Evolutionary conservation across 306 rosid species (phyloP).

Genomic region (Delonix regia): DNA sequence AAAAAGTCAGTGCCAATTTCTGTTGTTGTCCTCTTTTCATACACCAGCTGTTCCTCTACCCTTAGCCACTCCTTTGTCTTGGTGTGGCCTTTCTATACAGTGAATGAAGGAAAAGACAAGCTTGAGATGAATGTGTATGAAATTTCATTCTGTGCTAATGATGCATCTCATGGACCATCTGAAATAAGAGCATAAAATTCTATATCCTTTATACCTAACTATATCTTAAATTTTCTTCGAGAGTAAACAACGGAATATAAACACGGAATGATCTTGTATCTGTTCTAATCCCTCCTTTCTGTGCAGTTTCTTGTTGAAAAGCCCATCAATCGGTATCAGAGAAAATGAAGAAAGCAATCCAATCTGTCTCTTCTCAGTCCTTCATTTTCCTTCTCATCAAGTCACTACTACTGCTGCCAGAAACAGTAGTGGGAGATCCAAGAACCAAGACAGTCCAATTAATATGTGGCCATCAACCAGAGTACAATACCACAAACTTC

Average conservation of each 20-base stretch:
- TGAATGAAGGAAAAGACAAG: background rate
- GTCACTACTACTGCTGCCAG: conserved; percentile 37
- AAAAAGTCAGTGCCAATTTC: background rate
- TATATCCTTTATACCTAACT: background rate
- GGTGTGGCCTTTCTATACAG: conserved; percentile 13
- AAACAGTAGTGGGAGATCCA: conserved; percentile 63
- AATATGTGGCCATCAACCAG: conserved; percentile 54
- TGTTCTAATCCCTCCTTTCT: conserved; percentile 21
- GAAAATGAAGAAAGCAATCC: conserved; percentile 48
- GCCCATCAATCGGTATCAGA: conserved; percentile 14
- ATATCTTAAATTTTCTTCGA: background rate
- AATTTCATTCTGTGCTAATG: background rate
- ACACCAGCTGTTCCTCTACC: background rate
- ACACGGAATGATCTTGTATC: background rate
- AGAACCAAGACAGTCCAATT: conserved; percentile 59
- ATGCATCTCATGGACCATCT: background rate
- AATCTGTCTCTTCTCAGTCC: conserved; percentile 25
- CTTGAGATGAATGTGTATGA: too few species aligned
- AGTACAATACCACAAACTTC: conserved; percentile 56
- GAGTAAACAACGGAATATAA: background rate
- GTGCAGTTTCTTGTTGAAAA: conserved; percentile 32
- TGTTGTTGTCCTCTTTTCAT: conserved; percentile 21
- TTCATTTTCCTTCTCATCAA: conserved; percentile 39
- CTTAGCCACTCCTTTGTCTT: conserved; percentile 1
- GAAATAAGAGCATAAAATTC: too few species aligned